phyloP scores from a whole-genome alignment of 768 basidiomycete species.

The Lyophyllum decastes region DNA sequence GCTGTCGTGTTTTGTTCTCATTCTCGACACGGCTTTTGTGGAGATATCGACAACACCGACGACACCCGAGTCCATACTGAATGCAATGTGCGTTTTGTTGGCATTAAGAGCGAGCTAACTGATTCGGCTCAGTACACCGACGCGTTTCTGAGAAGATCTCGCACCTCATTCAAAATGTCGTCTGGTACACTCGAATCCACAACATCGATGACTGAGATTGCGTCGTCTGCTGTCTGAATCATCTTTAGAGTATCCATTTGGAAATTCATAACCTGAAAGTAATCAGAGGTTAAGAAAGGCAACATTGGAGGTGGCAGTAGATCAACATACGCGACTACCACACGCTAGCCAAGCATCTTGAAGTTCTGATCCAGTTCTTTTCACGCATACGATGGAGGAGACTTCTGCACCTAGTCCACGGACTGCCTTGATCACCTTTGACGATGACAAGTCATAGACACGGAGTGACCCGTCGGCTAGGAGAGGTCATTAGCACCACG shows the following conservation, averaged over 20 bases:
- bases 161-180: slow-evolving; percentile 72
- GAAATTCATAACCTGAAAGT: slow-evolving; percentile 46
- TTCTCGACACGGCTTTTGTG: slow-evolving; percentile 45
- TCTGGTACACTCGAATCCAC: slow-evolving; percentile 42
- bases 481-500: neutral
- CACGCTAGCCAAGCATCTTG: slow-evolving; percentile 67
- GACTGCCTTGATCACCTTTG: slow-evolving; percentile 65
- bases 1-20: slow-evolving; percentile 64
- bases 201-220: slow-evolving; percentile 43
- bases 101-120: slow-evolving; percentile 65
- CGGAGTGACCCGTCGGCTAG: slow-evolving; percentile 72
- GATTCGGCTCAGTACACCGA: slow-evolving; percentile 30
- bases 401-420: slow-evolving; percentile 58
- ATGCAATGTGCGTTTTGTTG: slow-evolving; percentile 60
- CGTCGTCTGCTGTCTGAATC: slow-evolving; percentile 55
- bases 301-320: neutral
- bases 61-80: slow-evolving; percentile 66
- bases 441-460: slow-evolving; percentile 59
- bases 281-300: neutral
- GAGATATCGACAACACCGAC: slow-evolving; percentile 69
- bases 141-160: slow-evolving; percentile 16
- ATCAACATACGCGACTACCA: slow-evolving; percentile 51
- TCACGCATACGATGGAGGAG: slow-evolving; percentile 57
- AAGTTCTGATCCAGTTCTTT: slow-evolving; percentile 39
- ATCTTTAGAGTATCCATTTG: slow-evolving; percentile 49